phyloP scores from a whole-genome alignment of 345 rosid species.

The Lepidium didymum region DNA sequence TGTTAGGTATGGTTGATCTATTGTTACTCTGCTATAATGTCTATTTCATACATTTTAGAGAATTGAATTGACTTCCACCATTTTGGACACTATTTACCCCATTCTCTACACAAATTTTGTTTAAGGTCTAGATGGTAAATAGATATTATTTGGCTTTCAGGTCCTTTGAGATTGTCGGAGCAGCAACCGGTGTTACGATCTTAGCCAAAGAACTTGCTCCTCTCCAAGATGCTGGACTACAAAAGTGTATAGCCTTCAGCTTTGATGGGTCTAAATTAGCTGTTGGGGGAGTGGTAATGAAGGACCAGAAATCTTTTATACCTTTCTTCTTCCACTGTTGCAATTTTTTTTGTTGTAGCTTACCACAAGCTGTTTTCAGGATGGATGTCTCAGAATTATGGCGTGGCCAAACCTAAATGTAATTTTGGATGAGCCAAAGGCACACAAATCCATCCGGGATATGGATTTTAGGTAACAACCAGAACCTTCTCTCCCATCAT shows the following conservation, averaged over 20 bases:
- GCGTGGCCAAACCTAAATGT: slow-evolving; percentile 72
- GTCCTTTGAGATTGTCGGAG: slow-evolving; percentile 58
- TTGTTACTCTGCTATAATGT: neutral
- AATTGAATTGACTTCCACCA: neutral
- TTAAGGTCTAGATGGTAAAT: neutral
- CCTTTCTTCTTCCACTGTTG: neutral
- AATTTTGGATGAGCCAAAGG: slow-evolving; percentile 69
- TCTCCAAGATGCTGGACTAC: slow-evolving; percentile 60
- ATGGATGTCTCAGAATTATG: slow-evolving; percentile 83
- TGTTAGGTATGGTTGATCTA: neutral
- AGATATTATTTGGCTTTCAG: slow-evolving; percentile 36
- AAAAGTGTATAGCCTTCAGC: slow-evolving; percentile 80
- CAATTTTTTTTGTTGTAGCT: neutral
- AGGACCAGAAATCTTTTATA: neutral
- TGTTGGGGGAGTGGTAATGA: slow-evolving; percentile 79
- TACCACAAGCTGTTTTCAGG: slow-evolving; percentile 40
- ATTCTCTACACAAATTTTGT: neutral
- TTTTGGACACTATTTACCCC: neutral
- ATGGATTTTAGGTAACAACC: slow-evolving; percentile 73
- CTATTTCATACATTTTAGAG: neutral
- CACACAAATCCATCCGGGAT: slow-evolving; percentile 77
- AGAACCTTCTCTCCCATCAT: neutral
- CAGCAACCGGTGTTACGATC: slow-evolving; percentile 39
- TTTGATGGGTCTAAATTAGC: slow-evolving; percentile 89
- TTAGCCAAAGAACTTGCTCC: slow-evolving; percentile 51